Percentiles rank a stretch among this genome's conserved stretches.
Evolutionary conservation across 345 rosid genomes (phyloP).

Genomic region (Excoecaria agallocha): DNA sequence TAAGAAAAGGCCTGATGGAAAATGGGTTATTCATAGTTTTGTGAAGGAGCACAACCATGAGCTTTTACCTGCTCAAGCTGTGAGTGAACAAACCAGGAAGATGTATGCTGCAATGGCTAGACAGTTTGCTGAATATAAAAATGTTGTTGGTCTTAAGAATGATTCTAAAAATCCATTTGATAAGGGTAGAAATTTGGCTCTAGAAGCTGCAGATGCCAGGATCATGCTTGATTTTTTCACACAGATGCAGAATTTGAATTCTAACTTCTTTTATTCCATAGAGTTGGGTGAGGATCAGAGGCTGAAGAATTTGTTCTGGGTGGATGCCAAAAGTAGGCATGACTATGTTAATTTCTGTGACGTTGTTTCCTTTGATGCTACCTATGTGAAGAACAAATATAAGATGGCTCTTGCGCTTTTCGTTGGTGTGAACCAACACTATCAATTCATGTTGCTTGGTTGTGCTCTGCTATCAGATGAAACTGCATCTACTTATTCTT

Average conservation of each 20-base stretch:
- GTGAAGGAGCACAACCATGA: conserved; percentile 63
- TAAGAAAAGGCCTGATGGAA: conserved; percentile 61
- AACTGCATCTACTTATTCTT: conserved; percentile 48
- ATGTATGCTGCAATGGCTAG: conserved; percentile 73
- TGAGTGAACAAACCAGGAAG: conserved; percentile 66
- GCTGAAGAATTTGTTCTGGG: conserved; percentile 59
- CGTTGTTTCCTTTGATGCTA: conserved; percentile 58
- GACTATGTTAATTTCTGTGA: conserved; percentile 57
- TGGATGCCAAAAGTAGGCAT: conserved; percentile 66
- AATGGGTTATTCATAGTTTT: conserved; percentile 68
- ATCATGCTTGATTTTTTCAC: conserved; percentile 47
- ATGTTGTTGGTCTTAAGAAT: conserved; percentile 47
- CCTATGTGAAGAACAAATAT: conserved; percentile 55
- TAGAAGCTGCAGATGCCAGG: conserved; percentile 54
- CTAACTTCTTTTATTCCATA: conserved; percentile 63
- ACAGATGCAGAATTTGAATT: conserved; percentile 48
- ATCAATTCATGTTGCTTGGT: conserved; percentile 60
- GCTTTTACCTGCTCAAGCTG: conserved; percentile 69
- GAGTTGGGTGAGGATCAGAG: conserved; percentile 61
- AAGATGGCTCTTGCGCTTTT: conserved; percentile 61
- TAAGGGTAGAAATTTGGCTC: conserved; percentile 40
- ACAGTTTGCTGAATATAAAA: conserved; percentile 65
- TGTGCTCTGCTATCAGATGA: conserved; percentile 61
- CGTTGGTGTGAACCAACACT: conserved; percentile 69
- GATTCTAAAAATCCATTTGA: conserved; percentile 47